Conservation (phyloP, 768 basidiomycete genomes). For the Boletus rufocinnamomeus region DNA sequence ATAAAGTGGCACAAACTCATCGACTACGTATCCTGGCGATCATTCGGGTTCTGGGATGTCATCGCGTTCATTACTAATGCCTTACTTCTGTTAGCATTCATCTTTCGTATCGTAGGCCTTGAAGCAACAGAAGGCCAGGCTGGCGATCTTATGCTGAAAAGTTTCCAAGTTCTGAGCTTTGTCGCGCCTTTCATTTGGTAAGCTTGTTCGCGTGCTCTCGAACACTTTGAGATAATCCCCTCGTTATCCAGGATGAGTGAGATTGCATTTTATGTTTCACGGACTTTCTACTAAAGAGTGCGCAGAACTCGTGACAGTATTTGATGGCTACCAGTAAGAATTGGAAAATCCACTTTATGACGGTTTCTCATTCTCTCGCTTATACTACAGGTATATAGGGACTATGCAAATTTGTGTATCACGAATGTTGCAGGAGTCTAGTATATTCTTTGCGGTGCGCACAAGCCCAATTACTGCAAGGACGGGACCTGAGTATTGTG, state of each 20-base stretch:
- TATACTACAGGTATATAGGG: conserved; percentile 68
- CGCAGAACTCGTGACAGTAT: conserved; percentile 74
- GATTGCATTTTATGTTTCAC: conserved; percentile 28
- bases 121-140: conserved; percentile 36
- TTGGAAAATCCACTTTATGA: neutral
- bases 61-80: conserved; percentile 72
- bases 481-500: neutral
- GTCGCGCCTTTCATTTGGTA: conserved; percentile 89
- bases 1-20: conserved; percentile 68
- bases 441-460: conserved; percentile 85
- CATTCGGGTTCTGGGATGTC: conserved; percentile 78
- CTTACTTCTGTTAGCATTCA: conserved; percentile 72
- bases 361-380: neutral
- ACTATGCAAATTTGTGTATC: conserved; percentile 94
- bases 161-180: conserved; percentile 89
- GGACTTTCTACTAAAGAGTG: neutral
- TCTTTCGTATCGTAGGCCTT: conserved; percentile 66
- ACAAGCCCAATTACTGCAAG: neutral
- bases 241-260: conserved; percentile 71
- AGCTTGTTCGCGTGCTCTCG: conserved; percentile 24
- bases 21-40: conserved; percentile 75
- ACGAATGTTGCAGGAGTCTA: conserved; percentile 91
- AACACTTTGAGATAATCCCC: neutral
- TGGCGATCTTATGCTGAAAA: conserved; percentile 50
- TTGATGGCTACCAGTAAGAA: conserved; percentile 75